Conservation (phyloP, 352 stramenopile species). For the Globisporangium nunn region DNA sequence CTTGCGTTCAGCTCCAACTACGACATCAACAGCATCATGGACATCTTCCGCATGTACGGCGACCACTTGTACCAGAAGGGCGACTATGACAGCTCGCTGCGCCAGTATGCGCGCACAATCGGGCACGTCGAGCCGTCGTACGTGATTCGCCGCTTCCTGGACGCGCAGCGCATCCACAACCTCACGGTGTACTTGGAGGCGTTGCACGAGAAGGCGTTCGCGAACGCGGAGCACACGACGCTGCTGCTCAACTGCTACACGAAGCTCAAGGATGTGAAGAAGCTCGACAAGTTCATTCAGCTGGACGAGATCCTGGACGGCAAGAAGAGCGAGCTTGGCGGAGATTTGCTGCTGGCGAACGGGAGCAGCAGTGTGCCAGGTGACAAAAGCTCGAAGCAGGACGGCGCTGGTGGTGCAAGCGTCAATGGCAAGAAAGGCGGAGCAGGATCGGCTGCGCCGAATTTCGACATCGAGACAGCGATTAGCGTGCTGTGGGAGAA, state of each 20-base stretch:
- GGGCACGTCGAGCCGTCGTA: conserved; percentile 96
- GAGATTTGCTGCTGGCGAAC: conserved; percentile 17
- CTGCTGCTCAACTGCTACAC: conserved; percentile 94
- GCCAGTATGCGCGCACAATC: conserved; percentile 97
- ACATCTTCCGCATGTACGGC: conserved; percentile 95
- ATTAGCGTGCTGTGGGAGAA: conserved; percentile 91
- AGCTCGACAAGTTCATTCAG: conserved; percentile 90
- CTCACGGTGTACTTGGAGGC: conserved; percentile 96
- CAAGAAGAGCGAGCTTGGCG: conserved; percentile 24
- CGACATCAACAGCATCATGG: conserved; percentile 93
- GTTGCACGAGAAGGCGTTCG: conserved; percentile 88
- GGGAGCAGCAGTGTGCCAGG: neutral
- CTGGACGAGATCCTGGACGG: conserved; percentile 64
- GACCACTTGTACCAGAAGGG: conserved; percentile 98
- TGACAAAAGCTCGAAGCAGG: conserved; percentile 15
- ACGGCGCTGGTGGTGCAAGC: conserved; percentile 8
- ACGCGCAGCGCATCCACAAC: conserved; percentile 95
- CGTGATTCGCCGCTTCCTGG: conserved; percentile 96
- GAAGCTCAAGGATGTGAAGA: conserved; percentile 91
- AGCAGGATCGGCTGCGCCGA: conserved; percentile 27
- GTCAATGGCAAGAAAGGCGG: conserved; percentile 20
- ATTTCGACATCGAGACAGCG: conserved; percentile 90
- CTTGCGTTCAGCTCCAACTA: conserved; percentile 94
- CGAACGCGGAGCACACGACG: conserved; percentile 90
- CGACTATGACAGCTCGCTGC: conserved; percentile 92